Conservation (phyloP, 2,329 filamentous ascomycete genomes). For the Ustilaginoidea virens region DNA sequence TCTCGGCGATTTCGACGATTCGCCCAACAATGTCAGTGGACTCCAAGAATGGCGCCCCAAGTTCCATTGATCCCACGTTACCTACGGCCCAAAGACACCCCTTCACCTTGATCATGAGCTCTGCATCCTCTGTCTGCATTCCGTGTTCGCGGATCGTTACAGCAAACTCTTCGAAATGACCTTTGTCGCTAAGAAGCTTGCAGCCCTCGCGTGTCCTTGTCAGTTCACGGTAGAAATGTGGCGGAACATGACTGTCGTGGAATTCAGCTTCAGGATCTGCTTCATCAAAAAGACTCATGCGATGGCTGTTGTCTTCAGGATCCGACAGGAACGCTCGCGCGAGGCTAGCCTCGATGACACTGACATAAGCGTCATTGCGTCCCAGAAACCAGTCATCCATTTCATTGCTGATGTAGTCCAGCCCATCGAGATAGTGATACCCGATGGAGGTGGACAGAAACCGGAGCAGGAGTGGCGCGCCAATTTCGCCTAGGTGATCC, state of each 20-base stretch:
- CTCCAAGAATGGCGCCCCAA: slow-evolving; percentile 87
- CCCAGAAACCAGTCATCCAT: slow-evolving; percentile 99
- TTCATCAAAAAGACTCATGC: slow-evolving; percentile 43
- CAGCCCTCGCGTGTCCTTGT: slow-evolving; percentile 89
- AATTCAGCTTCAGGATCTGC: slow-evolving; percentile 39
- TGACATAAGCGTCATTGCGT: slow-evolving; percentile 90
- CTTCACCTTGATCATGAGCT: slow-evolving; percentile 85
- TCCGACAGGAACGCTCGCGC: slow-evolving; percentile 68
- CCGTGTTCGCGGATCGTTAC: slow-evolving; percentile 77
- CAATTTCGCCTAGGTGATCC: slow-evolving; percentile 92
- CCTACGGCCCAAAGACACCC: slow-evolving; percentile 95
- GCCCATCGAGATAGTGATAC: slow-evolving; percentile 89
- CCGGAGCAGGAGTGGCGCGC: slow-evolving; percentile 76
- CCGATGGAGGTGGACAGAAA: slow-evolving; percentile 94
- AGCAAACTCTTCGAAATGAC: slow-evolving; percentile 90
- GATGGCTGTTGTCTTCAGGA: slow-evolving; percentile 40
- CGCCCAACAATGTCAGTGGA: slow-evolving; percentile 74
- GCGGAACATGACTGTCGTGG: slow-evolving; percentile 62
- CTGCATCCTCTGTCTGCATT: slow-evolving; percentile 69
- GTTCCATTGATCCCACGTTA: slow-evolving; percentile 95
- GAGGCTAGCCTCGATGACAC: slow-evolving; percentile 87
- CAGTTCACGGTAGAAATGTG: slow-evolving; percentile 92
- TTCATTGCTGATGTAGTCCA: slow-evolving; percentile 98
- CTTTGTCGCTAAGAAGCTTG: slow-evolving; percentile 75
- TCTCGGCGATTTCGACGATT: slow-evolving; percentile 78